Evolutionary conservation across 768 basidiomycete genomes (phyloP).

Genomic region (Bullera alba): DNA sequence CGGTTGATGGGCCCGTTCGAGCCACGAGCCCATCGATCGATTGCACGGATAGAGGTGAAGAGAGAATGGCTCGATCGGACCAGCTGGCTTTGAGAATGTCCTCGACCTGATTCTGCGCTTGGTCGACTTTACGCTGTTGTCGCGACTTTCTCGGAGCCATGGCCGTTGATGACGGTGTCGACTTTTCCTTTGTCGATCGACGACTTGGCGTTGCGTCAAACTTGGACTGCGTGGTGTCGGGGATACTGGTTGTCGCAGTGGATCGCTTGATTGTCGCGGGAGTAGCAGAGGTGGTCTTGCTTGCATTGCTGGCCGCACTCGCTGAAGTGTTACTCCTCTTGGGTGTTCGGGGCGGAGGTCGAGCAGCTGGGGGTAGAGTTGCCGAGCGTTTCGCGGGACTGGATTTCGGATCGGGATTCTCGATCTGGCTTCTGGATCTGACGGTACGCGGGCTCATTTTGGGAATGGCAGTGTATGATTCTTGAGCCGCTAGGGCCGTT

Average conservation of each 20-base stretch:
- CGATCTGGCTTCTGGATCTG: too few species aligned
- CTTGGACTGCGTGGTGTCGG: background rate
- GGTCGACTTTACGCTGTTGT: constrained; percentile 7
- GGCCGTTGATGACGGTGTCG: background rate
- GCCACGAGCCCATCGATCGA: background rate
- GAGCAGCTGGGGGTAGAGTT: too few species aligned
- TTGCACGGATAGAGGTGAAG: constrained; percentile 6
- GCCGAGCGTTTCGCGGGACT: too few species aligned
- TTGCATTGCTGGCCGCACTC: too few species aligned
- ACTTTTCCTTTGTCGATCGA: constrained; percentile 4
- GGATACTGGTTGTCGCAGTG: background rate
- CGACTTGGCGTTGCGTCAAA: background rate
- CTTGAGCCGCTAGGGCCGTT: constrained; percentile 5
- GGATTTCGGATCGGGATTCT: too few species aligned
- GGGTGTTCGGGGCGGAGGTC: too few species aligned
- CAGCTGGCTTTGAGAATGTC: constrained; percentile 28
- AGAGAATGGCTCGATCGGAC: constrained; percentile 14
- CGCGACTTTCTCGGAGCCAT: constrained; percentile 3
- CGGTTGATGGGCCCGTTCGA: background rate
- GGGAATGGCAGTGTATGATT: background rate
- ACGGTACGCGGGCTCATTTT: too few species aligned
- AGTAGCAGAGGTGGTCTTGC: too few species aligned
- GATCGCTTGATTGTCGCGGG: too few species aligned
- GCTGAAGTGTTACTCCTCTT: too few species aligned
- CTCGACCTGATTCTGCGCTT: constrained; percentile 16